These are phyloP conservation scores for Cladosporium sp. DNA, from an alignment of 2,329 filamentous ascomycete species.

Conservation along the genomic window DNA sequence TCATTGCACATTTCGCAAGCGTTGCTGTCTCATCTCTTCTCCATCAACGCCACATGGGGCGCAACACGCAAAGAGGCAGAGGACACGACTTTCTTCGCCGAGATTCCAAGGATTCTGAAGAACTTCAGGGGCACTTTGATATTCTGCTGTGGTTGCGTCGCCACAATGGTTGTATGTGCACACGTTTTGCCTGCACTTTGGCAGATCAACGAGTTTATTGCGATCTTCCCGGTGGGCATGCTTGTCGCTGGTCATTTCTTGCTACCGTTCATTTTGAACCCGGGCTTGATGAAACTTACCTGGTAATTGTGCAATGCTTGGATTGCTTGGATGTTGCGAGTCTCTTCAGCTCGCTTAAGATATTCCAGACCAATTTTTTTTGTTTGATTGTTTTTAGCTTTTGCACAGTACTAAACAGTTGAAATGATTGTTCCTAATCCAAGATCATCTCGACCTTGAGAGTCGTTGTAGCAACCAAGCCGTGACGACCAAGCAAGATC, in stretches of 20 bases:
- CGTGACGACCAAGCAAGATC: too few relatives aligned
- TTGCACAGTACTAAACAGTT: too few relatives aligned
- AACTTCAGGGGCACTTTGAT: conserved; percentile 54
- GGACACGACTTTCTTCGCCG: conserved; percentile 53
- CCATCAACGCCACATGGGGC: conserved; percentile 45
- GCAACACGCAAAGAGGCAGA: conserved; percentile 58
- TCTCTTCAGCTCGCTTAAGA: too few relatives aligned
- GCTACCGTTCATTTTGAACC: conserved; percentile 58
- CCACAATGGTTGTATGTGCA: conserved; percentile 48
- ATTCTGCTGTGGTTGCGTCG: conserved; percentile 45
- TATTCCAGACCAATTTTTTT: too few relatives aligned
- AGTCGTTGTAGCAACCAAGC: too few relatives aligned
- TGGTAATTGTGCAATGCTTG: conserved; percentile 45
- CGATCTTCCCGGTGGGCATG: conserved; percentile 55
- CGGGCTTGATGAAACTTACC: conserved; percentile 60
- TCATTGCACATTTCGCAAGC: conserved; percentile 39
- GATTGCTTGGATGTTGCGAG: too few relatives aligned
- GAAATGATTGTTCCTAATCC: too few relatives aligned
- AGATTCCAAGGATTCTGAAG: conserved; percentile 52
- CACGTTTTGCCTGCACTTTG: conserved; percentile 49
- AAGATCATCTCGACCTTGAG: too few relatives aligned
- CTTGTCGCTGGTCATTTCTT: conserved; percentile 54
- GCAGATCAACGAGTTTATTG: conserved; percentile 55
- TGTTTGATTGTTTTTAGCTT: too few relatives aligned
- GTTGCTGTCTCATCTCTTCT: conserved; percentile 37